Base-by-base conservation (phyloP, 2,329 filamentous ascomycete species). In the Fusarium aywerte region DNA sequence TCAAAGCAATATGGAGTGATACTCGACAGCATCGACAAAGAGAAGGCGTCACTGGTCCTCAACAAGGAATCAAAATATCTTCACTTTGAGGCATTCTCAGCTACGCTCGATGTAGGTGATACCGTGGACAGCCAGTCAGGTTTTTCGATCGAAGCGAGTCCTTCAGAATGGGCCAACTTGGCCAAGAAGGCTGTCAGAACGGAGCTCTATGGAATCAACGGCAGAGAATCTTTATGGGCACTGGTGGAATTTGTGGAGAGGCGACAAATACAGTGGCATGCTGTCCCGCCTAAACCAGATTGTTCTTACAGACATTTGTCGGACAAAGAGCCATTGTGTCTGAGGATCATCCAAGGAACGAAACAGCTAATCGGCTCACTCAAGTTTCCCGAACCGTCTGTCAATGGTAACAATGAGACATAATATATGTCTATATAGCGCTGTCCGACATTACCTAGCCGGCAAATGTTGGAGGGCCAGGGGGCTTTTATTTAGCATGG, bases 81-180 rank as follows among this genome's bases (percentile, higher is more conserved):
- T 0, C 33, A 35, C 0, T 58, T 58, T 20, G 32, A 29, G 21
- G 1, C 4, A 10, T 8, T 7, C 7, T 7, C 21, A 5, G 11
- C 16, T 1, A 23, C 27, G 4, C 15, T 23, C 2, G 7, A n/a
- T 0, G 11, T 7, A 13, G 11, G 7, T 4, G 13, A 15, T 3
- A 0, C 6, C 3, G 18, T 3, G 1, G 9, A 5, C 2, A 23
- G 1, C 4, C 2, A 5, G 1, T 0, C 21, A 5, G 11, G 3
- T 1, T 58, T 23, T 11, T n/a, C 3, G 0, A 5, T 59, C 2
- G 42, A 32, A 5, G 2, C 16, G 2, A 31, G 4, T 2, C 16
- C 52, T 10, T 3, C 18, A 0, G 52, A 58, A 4, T 59, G 56
- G 52, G 18, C 13, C 0, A 5, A 4, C 0, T 15, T 59, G 12